Base-by-base conservation (phyloP, 2,329 filamentous ascomycete genomes). In the Pseudocercospora crystallina region DNA sequence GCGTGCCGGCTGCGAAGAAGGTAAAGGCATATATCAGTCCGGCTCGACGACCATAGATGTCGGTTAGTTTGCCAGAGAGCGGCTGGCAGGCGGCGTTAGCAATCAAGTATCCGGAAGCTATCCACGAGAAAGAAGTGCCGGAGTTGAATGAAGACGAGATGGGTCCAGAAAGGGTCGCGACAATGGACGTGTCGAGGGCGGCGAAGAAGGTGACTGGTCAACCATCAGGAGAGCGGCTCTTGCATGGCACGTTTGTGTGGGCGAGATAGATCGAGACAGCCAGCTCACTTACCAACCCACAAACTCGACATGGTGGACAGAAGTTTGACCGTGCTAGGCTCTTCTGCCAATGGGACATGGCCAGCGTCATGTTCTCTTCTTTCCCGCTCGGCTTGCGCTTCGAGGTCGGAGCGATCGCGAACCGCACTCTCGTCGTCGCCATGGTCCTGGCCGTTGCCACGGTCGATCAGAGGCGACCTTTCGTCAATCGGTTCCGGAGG, bases 51-150 rank as follows among this genome's bases (percentile, higher is more conserved):
- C 87, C 87, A 64, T 94, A 94, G 43, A 96, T 94, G 67, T 96
- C 91, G 0, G 90, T 96, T 53, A 96, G 70, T 5, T 90, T 83
- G 5, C 91, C 91, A 8, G 87, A 90, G 14, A 96, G 79, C 10
- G 90, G 90, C 68, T 95, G 90, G 62, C 84, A 89, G 0, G 89
- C 89, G 2, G 90, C 87, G 68, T 92, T 95, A 59, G 90, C 86
- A 63, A 96, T 90, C 26, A 95, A 80, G 67, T 95, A 96, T 14
- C 89, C 86, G 0, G 89, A 87, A 0, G 89, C 90, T 7, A 96
- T 83, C 90, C 90, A 96, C 1, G 89, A 91, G 38, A 95, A 78
- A 3, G 94, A 77, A 14, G 85, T 86, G 26, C 95, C 81, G 1
- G 89, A 95, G 51, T 85, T 78, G 71, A 96, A 95, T 37, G 86